Percentiles rank a stretch among this genome's conserved stretches.
Evolutionary conservation across 352 stramenopile genomes (phyloP).

Genomic region (Phytophthora vignae): DNA sequence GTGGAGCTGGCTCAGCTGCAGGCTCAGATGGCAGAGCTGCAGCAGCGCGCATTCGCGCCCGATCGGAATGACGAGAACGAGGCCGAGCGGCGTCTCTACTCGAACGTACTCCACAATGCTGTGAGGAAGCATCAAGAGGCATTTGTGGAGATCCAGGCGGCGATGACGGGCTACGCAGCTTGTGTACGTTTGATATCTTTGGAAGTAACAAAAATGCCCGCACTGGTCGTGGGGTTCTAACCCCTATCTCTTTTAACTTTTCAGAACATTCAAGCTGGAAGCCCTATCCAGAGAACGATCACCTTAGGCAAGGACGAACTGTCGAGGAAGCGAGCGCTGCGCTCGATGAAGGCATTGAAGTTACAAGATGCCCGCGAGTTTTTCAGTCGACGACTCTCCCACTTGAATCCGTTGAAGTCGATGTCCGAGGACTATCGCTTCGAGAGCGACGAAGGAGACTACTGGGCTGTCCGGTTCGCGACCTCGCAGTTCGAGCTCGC

Average conservation of each 20-base stretch:
- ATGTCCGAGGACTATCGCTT: constrained; percentile 46
- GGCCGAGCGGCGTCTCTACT: constrained; percentile 21
- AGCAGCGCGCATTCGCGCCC: constrained; percentile 28
- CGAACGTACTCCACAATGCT: constrained; percentile 37
- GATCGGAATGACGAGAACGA: constrained; percentile 15
- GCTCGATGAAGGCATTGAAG: constrained; percentile 31
- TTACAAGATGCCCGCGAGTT: constrained; percentile 30
- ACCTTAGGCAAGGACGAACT: constrained; percentile 27
- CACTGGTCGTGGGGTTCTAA: background rate
- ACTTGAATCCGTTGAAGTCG: constrained; percentile 30
- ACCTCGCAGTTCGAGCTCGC: constrained; percentile 38
- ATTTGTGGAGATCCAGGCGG: constrained; percentile 38
- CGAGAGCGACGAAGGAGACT: constrained; percentile 35
- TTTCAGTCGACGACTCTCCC: constrained; percentile 21
- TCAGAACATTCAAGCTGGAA: constrained; percentile 43
- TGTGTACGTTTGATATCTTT: constrained; percentile 29
- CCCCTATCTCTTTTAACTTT: background rate
- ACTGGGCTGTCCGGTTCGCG: constrained; percentile 37
- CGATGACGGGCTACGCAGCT: constrained; percentile 37
- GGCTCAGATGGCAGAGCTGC: constrained; percentile 32
- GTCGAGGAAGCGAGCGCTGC: constrained; percentile 18
- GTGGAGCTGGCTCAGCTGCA: constrained; percentile 33
- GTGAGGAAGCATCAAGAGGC: constrained; percentile 39
- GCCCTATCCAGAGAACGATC: constrained; percentile 39
- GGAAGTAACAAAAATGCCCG: background rate